Percentiles rank a stretch among this genome's conserved stretches.
phyloP scores from a whole-genome alignment of 2,329 filamentous ascomycete species.

The Fusarium oligoseptatum region DNA sequence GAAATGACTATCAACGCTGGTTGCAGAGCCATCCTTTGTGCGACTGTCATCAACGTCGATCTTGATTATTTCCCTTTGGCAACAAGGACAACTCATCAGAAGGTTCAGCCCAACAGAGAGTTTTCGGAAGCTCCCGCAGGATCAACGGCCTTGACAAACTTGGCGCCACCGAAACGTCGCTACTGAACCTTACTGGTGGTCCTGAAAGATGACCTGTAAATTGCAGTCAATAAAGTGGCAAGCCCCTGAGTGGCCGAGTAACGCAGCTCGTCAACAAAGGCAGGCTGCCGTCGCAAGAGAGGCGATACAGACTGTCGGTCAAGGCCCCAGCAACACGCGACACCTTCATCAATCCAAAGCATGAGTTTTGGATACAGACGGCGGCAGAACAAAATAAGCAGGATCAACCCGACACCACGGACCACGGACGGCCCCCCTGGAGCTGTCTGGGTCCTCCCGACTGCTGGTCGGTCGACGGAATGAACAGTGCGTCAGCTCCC shows the following conservation, averaged over 20 bases:
- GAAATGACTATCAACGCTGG: not conserved
- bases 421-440: slow-evolving; percentile 11
- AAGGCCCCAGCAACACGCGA: slow-evolving; percentile 3
- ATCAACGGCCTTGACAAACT: slow-evolving; percentile 23
- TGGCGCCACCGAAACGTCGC: slow-evolving; percentile 19
- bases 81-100: not conserved
- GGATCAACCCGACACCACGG: slow-evolving; percentile 11
- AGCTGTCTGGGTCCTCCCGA: slow-evolving; percentile 14
- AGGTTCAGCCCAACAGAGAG: slow-evolving; percentile 1
- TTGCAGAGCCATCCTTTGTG: not conserved
- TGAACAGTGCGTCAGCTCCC: slow-evolving; percentile 32
- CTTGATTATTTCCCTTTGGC: not conserved
- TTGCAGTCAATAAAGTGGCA: slow-evolving; percentile 17
- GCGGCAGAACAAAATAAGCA: slow-evolving; percentile 10
- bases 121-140: slow-evolving; percentile 35
- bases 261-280: not conserved
- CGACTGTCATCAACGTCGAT: not conserved
- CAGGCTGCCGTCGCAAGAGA: slow-evolving; percentile 3
- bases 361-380: slow-evolving; percentile 29
- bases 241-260: slow-evolving; percentile 23
- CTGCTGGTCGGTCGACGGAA: slow-evolving; percentile 18
- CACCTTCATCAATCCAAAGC: slow-evolving; percentile 13
- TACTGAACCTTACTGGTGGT: slow-evolving; percentile 33
- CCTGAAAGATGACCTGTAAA: slow-evolving; percentile 10
- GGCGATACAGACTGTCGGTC: slow-evolving; percentile 30